A percentile compares a stretch with the other conserved stretches of the same genome.
These are phyloP conservation scores for Phytophthora fragariaefolia DNA, from an alignment of 352 stramenopile genomes.

Conservation along the genomic window DNA sequence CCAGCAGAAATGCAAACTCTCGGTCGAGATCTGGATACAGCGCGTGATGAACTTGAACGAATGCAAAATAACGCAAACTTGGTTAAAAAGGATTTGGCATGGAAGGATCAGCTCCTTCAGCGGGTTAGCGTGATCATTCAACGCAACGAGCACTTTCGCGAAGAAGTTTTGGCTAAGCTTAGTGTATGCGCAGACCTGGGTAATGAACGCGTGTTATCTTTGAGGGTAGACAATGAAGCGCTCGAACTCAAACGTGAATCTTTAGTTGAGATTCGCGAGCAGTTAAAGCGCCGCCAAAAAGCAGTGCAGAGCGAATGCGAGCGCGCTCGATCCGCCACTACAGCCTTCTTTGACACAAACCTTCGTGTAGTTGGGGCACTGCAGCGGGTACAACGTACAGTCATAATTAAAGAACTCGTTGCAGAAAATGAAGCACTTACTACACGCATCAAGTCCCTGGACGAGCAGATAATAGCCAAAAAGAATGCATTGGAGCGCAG, in stretches of 20 bases:
- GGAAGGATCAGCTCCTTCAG: conserved; percentile 74
- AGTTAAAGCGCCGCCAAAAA: conserved; percentile 33
- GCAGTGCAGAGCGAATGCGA: conserved; percentile 46
- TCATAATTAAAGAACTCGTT: conserved; percentile 53
- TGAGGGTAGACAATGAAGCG: conserved; percentile 64
- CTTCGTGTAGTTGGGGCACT: conserved; percentile 59
- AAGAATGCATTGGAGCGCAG: conserved; percentile 23
- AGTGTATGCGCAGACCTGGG: conserved; percentile 43
- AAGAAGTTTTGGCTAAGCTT: conserved; percentile 53
- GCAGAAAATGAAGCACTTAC: conserved; percentile 34
- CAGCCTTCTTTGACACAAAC: conserved; percentile 67
- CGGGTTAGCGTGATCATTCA: conserved; percentile 73
- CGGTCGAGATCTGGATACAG: conserved; percentile 49
- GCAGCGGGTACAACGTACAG: conserved; percentile 56
- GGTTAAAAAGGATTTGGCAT: conserved; percentile 49
- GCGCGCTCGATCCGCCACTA: conserved; percentile 40
- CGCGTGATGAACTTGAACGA: conserved; percentile 49
- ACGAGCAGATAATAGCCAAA: conserved; percentile 27
- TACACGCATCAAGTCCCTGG: conserved; percentile 38
- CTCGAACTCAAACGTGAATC: conserved; percentile 48
- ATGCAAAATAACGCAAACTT: conserved; percentile 49
- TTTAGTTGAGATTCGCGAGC: conserved; percentile 37
- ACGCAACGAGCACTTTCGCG: conserved; percentile 68
- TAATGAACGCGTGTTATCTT: conserved; percentile 63
- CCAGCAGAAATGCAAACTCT: conserved; percentile 52